Base-by-base conservation (phyloP, 345 rosid genomes). In the Lumnitzera littorea region DNA sequence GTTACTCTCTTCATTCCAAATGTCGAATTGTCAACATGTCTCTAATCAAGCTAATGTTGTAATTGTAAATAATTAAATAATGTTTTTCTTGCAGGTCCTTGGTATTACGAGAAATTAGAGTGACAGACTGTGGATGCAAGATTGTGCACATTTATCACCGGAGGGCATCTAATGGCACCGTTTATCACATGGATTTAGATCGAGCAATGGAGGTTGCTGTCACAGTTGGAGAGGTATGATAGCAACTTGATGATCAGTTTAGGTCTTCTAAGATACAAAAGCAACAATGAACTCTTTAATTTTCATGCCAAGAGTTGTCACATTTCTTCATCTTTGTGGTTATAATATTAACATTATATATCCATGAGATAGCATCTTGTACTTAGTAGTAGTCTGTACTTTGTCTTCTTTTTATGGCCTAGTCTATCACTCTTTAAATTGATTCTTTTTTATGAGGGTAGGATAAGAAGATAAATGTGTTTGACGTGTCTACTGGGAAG, bases 391-490 rank as follows among this genome's bases (percentile, higher is more conserved):
- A n/a, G n/a, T n/a, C n/a, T n/a, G n/a, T n/a, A n/a, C 43, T 36
- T 9, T 36, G 6, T 36, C 1, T 5, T 36, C 6, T 36, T 36
- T 27, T 4, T 27, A 4, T 36, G 43, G 5, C 43, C 8, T 8
- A 5, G 43, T 29, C 43, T 36, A 27, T 27, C 6, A 5, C 43
- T 50, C 60, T 57, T 29, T 70, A 56, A 27, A 51, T 62, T 51
- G 51, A 46, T 54, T 61, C 24, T 20, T 71, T 62, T 2, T 54
- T 56, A 11, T 64, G 52, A 60, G 70, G 14, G 47, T 67, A 89
- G 96, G 95, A 87, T 76, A 87, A 84, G 86, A 87, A 80, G 84
- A 75, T 90, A 76, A 90, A 82, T 68, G 72, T 71, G 55, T 87
- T 83, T 50, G 73, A 82, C 65, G 65, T 77, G 60, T 80, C 74